These are phyloP conservation scores for Coemansia brasiliensis DNA, from an alignment of 192 early-diverging fungal species.

Conservation along the genomic window DNA sequence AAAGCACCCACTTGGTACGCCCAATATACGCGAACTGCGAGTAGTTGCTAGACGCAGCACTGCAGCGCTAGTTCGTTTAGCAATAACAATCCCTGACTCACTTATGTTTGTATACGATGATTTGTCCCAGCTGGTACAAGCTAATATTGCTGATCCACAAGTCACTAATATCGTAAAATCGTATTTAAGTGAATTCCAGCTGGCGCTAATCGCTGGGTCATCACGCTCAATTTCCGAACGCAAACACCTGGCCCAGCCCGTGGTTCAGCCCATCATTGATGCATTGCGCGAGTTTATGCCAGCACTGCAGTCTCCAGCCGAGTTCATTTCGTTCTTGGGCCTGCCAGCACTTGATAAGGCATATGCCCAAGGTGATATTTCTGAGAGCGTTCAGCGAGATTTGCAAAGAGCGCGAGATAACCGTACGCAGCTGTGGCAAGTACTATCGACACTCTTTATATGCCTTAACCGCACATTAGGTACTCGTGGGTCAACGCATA, in stretches of 20 bases:
- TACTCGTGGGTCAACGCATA: neutral
- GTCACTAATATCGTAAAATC: constrained; percentile 28
- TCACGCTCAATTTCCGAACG: constrained; percentile 25
- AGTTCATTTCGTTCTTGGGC: constrained; percentile 24
- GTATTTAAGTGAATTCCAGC: constrained; percentile 43
- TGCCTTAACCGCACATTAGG: constrained; percentile 39
- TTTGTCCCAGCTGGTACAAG: constrained; percentile 33
- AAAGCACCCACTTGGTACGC: neutral
- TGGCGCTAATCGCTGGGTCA: constrained; percentile 39
- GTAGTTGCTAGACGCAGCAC: constrained; percentile 31
- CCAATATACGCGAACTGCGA: constrained; percentile 13
- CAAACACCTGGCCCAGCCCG: constrained; percentile 31
- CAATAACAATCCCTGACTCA: constrained; percentile 37
- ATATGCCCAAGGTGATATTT: neutral
- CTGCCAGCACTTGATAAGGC: constrained; percentile 30
- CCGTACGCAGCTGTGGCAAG: constrained; percentile 13
- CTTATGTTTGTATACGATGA: constrained; percentile 44
- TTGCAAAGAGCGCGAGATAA: constrained; percentile 13
- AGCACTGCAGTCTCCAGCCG: constrained; percentile 29
- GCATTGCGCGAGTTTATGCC: constrained; percentile 17
- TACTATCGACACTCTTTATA: constrained; percentile 29
- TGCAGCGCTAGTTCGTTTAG: constrained; percentile 38
- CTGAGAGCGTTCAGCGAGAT: neutral
- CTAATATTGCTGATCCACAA: constrained; percentile 14
- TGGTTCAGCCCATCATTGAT: constrained; percentile 37